Evolutionary conservation across 2,329 filamentous ascomycete species (phyloP), one percentile per base, ranked within the genome.

Genomic region (Ilyonectria mors-panacis): DNA sequence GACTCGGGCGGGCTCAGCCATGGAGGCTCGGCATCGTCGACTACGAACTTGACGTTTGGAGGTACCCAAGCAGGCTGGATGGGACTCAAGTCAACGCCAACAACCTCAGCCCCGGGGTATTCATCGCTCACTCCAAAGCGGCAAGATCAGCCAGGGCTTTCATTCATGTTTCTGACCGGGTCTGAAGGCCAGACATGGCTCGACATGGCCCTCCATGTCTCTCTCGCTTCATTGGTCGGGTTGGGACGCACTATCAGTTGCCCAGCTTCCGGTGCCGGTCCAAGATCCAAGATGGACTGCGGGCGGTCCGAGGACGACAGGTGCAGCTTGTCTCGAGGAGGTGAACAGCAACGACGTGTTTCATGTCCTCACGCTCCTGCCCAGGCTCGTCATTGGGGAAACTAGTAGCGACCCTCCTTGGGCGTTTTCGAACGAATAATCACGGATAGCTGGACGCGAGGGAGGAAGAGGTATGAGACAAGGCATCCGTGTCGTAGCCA

Each of bases 331-430:
- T 80, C 10, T 77, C 75, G 17, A 76, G 76, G n/a, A 81, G 44
- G 35, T 71, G 65, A 39, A 82, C 63, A 7, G 78, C 65, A 75
- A 81, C 79, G 47, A 77, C 76, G 66, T 84, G 81, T 63, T 80
- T 76, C 76, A 81, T 81, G 66, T 80, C 78, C 69, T 84, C 81
- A 33, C 82, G 77, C 63, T 80, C 79, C 70, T 83, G 82, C 68
- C 84, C 82, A 6, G 71, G 66, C 35, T 82, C 78, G 63, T 85
- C 82, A 68, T 84, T 82, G 30, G 79, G 79, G 55, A 81, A 78
- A 78, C 33, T 76, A 71, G 42, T 80, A 80, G 5, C 76, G 70
- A 19, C 81, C 81, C 65, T 82, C 77, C 35, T 78, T 73, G 67
- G 19, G 76, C 77, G 51, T 82, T 82, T 67, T 83, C 78, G 67